phyloP scores from a whole-genome alignment of 768 basidiomycete genomes.

The Calocybe indica region DNA sequence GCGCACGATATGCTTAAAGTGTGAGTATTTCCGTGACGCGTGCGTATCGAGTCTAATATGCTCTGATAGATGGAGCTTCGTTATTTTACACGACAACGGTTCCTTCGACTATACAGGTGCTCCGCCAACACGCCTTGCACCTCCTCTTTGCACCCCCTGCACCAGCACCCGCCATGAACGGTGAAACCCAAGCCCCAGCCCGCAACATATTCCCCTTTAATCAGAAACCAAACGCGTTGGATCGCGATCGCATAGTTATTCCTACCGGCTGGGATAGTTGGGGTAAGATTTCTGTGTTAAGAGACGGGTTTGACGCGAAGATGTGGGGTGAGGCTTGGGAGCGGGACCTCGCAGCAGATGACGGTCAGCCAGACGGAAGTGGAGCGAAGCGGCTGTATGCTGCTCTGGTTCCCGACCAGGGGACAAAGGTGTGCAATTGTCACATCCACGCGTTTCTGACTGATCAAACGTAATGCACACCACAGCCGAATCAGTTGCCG shows the following conservation, averaged over 20 bases:
- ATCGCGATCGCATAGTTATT: constrained; percentile 87
- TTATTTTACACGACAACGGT: constrained; percentile 88
- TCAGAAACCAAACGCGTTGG: constrained; percentile 85
- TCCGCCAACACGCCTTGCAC: constrained; percentile 83
- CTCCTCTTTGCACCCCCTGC: constrained; percentile 75
- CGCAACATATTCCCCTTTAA: constrained; percentile 84
- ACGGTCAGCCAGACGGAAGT: constrained; percentile 36
- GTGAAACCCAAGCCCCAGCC: constrained; percentile 59
- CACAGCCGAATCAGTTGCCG: constrained; percentile 58
- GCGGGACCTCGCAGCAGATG: constrained; percentile 51
- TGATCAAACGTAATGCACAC: background rate
- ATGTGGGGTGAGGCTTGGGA: constrained; percentile 80
- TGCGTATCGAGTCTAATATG: background rate
- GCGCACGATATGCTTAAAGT: constrained; percentile 86
- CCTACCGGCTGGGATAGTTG: constrained; percentile 98
- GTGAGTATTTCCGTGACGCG: constrained; percentile 39
- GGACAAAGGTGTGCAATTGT: constrained; percentile 51
- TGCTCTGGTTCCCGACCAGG: constrained; percentile 69
- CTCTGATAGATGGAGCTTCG: constrained; percentile 78
- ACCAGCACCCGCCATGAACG: constrained; percentile 59
- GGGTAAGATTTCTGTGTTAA: constrained; percentile 88
- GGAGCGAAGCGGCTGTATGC: constrained; percentile 67
- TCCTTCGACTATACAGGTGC: constrained; percentile 65
- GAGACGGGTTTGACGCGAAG: constrained; percentile 88
- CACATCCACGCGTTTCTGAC: background rate